Conservation (phyloP, 306 rosid genomes). For the Gastrolobium villosum region DNA sequence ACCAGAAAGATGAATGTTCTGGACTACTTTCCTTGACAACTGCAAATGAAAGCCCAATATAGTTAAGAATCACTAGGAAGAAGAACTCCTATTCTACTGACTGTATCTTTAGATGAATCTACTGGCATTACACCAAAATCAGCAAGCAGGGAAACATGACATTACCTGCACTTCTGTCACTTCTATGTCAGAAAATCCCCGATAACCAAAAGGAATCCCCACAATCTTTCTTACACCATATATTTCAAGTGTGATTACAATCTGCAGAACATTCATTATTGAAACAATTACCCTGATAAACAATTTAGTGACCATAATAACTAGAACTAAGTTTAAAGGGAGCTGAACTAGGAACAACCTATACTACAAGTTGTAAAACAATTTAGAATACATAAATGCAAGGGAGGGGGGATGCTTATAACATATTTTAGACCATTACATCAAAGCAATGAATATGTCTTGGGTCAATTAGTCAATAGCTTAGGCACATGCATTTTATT, state of each 20-base stretch:
- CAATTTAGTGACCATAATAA: conserved; percentile 25
- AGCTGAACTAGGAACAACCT: conserved; percentile 31
- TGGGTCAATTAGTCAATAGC: conserved; percentile 19
- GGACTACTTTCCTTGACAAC: conserved; percentile 94
- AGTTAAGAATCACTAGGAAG: conserved; percentile 33
- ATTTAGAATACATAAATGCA: conserved; percentile 5
- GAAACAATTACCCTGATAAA: conserved; percentile 42
- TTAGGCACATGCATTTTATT: conserved; percentile 8
- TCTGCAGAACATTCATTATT: conserved; percentile 66
- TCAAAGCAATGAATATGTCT: conserved; percentile 24
- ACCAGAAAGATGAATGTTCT: conserved; percentile 98
- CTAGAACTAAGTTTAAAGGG: conserved; percentile 21
- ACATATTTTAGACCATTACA: conserved; percentile 5
- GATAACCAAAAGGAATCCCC: conserved; percentile 98
- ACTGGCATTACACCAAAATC: conserved; percentile 26
- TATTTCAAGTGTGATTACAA: conserved; percentile 97
- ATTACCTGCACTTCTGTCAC: conserved; percentile 87
- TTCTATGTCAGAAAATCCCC: conserved; percentile 89
- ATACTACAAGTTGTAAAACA: conserved; percentile 11
- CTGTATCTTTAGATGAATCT: conserved; percentile 6
- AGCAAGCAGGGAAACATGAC: conserved; percentile 41
- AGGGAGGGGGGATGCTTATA: background rate
- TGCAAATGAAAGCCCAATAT: conserved; percentile 53
- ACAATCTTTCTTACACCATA: conserved; percentile 93
- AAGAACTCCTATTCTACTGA: conserved; percentile 30